Evolutionary conservation across 129 eudicot genomes (phyloP).

Genomic region (Glebionis coronaria): DNA sequence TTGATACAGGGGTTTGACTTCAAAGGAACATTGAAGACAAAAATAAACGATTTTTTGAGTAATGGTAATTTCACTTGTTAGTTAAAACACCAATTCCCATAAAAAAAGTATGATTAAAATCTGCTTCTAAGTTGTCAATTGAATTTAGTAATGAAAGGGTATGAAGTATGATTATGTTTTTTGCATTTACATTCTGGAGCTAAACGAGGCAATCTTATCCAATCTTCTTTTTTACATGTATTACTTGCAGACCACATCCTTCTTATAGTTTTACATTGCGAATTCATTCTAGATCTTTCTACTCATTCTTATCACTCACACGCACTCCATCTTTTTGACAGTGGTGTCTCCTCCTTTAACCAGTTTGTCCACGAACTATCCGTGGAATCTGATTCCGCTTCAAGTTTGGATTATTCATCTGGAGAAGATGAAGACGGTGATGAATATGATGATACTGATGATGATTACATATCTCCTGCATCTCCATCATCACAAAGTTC

Average conservation of each 20-base stretch:
- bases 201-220: not conserved
- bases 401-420: slow-evolving; percentile 77
- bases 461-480: slow-evolving; percentile 47
- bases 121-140: not conserved
- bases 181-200: not conserved
- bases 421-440: slow-evolving; percentile 50
- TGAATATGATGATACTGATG: slow-evolving; percentile 34
- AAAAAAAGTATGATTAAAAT: not conserved
- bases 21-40: too few species aligned
- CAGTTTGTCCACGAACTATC: slow-evolving; percentile 85
- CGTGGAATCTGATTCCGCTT: slow-evolving; percentile 73
- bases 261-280: too few species aligned
- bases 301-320: slow-evolving; percentile 10
- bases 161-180: not conserved
- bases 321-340: slow-evolving; percentile 25
- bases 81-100: too few species aligned
- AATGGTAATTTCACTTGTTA: too few species aligned
- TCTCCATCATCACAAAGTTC: slow-evolving; percentile 82
- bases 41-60: too few species aligned
- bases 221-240: too few species aligned
- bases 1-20: too few species aligned
- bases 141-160: not conserved
- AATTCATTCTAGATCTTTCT: not conserved
- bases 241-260: not conserved
- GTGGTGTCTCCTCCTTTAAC: slow-evolving; percentile 97